phyloP scores from a whole-genome alignment of 495 filamentous ascomycete genomes.

The Bathelium albidoporum region DNA sequence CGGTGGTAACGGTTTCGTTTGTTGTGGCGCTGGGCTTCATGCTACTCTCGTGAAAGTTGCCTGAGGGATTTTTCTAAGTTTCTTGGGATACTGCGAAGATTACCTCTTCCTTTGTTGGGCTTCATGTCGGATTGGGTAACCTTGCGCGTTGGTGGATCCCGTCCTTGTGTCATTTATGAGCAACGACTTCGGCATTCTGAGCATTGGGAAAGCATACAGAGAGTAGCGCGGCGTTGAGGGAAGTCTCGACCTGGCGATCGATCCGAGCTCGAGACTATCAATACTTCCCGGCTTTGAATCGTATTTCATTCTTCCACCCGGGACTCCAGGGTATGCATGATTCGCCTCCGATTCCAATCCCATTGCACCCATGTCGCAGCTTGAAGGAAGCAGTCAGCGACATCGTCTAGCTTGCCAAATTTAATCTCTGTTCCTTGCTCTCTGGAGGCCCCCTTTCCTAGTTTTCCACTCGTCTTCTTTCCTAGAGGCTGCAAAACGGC shows the following conservation, averaged over 20 bases:
- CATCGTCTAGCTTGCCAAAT: slow-evolving; percentile 70
- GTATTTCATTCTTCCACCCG: not conserved
- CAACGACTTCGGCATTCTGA: not conserved
- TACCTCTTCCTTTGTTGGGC: not conserved
- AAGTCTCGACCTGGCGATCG: not conserved
- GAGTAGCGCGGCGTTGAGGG: not conserved
- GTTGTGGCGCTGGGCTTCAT: not conserved
- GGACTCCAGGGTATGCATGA: slow-evolving; percentile 18
- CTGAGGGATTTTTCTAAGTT: not conserved
- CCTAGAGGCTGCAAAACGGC: slow-evolving; percentile 7
- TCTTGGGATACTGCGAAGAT: not conserved
- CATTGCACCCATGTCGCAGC: slow-evolving; percentile 78
- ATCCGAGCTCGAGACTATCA: not conserved
- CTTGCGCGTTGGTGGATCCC: no score
- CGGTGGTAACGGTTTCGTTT: not conserved
- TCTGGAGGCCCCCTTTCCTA: slow-evolving; percentile 21
- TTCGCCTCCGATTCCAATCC: slow-evolving; percentile 53
- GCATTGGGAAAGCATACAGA: not conserved
- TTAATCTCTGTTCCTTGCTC: slow-evolving; percentile 10
- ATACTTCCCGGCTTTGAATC: not conserved
- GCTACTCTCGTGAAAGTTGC: not conserved
- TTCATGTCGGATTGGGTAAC: not conserved
- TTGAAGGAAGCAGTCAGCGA: slow-evolving; percentile 83
- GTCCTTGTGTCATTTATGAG: not conserved
- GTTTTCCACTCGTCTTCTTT: slow-evolving; percentile 28